phyloP scores from a whole-genome alignment of 495 filamentous ascomycete species.

The Choiromyces venosus region DNA sequence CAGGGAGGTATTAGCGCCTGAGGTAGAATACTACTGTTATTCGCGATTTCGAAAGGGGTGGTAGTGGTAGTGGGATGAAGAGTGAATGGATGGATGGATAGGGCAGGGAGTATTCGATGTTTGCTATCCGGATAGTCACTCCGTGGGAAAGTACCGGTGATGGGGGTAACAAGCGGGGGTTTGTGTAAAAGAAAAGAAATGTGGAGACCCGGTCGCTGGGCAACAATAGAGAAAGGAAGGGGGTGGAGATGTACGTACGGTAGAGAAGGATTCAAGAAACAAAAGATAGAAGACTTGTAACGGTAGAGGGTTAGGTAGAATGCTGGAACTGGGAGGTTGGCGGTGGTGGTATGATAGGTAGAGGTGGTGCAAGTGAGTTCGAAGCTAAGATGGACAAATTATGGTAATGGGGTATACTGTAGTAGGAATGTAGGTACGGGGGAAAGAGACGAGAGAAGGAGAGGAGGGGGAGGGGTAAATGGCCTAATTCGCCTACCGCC shows the following conservation, averaged over 20 bases:
- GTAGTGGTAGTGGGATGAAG: not conserved
- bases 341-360: not conserved
- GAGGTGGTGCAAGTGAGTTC: not conserved
- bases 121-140: not conserved
- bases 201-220: conserved; percentile 10
- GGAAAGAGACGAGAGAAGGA: conserved; percentile 11
- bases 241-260: conserved; percentile 6
- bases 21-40: not conserved
- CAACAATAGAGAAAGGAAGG: conserved; percentile 8
- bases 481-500: not conserved
- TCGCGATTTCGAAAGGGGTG: not conserved
- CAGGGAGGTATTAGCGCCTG: not conserved
- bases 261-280: not conserved
- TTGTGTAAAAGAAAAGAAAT: conserved; percentile 8
- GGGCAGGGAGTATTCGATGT: not conserved
- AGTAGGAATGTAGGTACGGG: conserved; percentile 34
- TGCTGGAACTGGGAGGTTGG: not conserved
- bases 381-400: not conserved
- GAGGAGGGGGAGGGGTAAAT: conserved; percentile 38
- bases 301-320: not conserved
- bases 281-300: not conserved
- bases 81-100: not conserved
- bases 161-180: not conserved
- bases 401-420: conserved; percentile 25
- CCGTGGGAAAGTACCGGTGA: not conserved